Evolutionary conservation across 108 stramenopile species (phyloP), one percentile per base, ranked within the genome.

Genomic region (Stephanodiscus minutulus): DNA sequence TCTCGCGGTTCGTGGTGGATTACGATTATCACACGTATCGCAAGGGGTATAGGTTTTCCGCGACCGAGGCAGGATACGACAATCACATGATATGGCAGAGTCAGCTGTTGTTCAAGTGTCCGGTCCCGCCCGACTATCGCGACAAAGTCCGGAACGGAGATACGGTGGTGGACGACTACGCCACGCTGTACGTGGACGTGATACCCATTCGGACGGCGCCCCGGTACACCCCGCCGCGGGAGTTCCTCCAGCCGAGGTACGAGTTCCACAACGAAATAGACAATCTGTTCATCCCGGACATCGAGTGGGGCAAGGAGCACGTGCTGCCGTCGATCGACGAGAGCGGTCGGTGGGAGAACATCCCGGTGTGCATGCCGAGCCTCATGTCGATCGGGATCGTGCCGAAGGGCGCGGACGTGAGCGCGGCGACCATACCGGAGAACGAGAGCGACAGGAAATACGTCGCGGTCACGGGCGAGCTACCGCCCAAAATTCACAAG

Each of bases 271-370:
- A 35, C 25, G 47, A 55, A 0, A 46, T 53, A 10, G 66, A 77
- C 21, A 48, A 69, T 5, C 29, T 53, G 22, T 95, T 91, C 66
- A 56, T 88, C 54, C 72, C 91, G 13, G 54, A 81, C 29, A 41
- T 35, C 12, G 88, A 82, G 41, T 95, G 89, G 89, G 94, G 94
- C 3, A 66, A 74, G 17, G 61, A 87, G 2, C 91, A 93, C 60
- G 57, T 91, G 12, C 62, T 95, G 44, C 94, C 94, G 0, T 57
- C 52, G 18, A 71, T 92, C 29, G 87, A 91, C 48, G 83, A 90
- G 56, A 86, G 84, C 9, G 94, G 94, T 50, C 84, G 94, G 53
- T 95, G 94, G 94, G 88, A 86, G 67, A 95, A 95, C 63, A 83
- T 95, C 62, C 80, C 80, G 3, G 44, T 81, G 20, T 81, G 80